Conservation (phyloP, 1,139 yeast species). For the Dujonia santamariae region DNA sequence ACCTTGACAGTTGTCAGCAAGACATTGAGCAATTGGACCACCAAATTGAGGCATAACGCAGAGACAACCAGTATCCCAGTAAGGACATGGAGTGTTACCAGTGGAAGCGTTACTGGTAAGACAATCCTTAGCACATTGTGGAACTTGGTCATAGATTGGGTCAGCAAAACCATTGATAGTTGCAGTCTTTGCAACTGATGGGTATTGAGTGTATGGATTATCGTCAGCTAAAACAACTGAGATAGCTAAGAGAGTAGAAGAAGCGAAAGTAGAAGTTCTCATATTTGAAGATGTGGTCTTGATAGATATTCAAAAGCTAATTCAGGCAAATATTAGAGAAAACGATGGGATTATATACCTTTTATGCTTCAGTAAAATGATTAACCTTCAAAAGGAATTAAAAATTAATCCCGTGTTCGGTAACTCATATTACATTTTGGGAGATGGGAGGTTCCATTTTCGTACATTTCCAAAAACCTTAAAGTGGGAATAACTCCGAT, state of each 20-base stretch:
- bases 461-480: no score
- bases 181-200: constrained; percentile 48
- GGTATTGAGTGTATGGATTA: constrained; percentile 35
- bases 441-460: no score
- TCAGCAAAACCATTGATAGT: constrained; percentile 53
- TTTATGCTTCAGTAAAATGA: no score
- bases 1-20: constrained; percentile 26
- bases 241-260: constrained; percentile 5
- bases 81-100: constrained; percentile 35
- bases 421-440: no score
- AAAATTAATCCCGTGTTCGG: no score
- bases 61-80: constrained; percentile 40
- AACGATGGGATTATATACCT: no score
- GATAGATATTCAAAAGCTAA: no score
- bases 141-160: constrained; percentile 38
- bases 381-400: no score
- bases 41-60: constrained; percentile 32
- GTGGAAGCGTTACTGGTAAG: constrained; percentile 27
- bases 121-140: constrained; percentile 44
- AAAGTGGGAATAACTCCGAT: no score
- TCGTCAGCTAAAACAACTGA: constrained; percentile 6
- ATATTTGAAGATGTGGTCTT: neutral
- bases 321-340: no score
- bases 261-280: neutral
- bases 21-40: constrained; percentile 26